Base-by-base conservation (phyloP, 2,329 filamentous ascomycete genomes). In the Penicillium sp. region DNA sequence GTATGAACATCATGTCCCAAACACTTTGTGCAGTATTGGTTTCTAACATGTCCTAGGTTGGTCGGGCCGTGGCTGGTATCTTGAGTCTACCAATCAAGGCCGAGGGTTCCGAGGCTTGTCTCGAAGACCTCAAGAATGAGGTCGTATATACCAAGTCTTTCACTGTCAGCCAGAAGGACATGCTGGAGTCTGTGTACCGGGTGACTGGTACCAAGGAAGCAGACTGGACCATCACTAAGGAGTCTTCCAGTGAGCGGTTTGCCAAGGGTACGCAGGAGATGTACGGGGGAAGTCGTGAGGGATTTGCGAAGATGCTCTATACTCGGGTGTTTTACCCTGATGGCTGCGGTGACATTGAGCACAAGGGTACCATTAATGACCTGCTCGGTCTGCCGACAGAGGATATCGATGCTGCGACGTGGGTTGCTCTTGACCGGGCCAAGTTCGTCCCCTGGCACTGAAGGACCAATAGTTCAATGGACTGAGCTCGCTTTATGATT, bases 321-420 rank as follows among this genome's bases (percentile, higher is more conserved):
- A 73, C 83, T 0, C 75, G 84, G 0, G 73, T 81, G 1, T 90
- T 89, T 66, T 70, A 77, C 58, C 76, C 79, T 0, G 77, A 78
- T 57, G 78, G 76, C 1, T 75, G 74, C 5, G 76, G 72, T 2
- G 76, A 83, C 19, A 61, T 61, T 56, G 60, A 63, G 44, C 80
- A 81, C 58, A 78, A 76, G 40, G 63, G 80, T 9, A 56, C 65
- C 22, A 74, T 77, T 0, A 89, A 90, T 59, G 78, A 81, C 2
- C 66, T 76, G 3, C 73, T 91, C 10, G 84, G 80, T 0, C 72
- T 90, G 68, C 81, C 84, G 0, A 74, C 82, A 65, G 88, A 90
- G 71, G 80, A 86, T 50, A 65, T 89, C 26, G 86, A 90, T 65
- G 81, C 83, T 59, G 79, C 78, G 17, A 89, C 83, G 0, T 81